These are phyloP conservation scores for Conticribra weissflogii DNA, from an alignment of 108 stramenopile species.

Conservation along the genomic window DNA sequence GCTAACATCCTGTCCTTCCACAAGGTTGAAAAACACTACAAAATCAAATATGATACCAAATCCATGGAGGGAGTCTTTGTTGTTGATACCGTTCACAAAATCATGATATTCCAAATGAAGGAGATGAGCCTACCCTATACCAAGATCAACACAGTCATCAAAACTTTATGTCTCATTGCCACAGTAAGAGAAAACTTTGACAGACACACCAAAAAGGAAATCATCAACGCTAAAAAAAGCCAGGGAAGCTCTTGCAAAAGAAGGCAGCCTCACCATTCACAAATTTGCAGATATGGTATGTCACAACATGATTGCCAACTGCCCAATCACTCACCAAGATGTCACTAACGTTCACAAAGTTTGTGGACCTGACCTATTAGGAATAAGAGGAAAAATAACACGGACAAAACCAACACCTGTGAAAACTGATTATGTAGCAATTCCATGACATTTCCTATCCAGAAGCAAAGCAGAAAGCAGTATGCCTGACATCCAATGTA, in stretches of 20 bases:
- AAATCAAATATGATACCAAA: no score
- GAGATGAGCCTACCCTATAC: no score
- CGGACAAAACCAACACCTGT: background rate
- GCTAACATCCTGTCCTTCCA: no score
- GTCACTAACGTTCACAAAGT: slow-evolving; percentile 28
- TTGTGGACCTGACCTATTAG: slow-evolving; percentile 32
- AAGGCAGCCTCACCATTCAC: slow-evolving; percentile 4
- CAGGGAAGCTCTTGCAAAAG: slow-evolving; percentile 1
- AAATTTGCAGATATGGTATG: slow-evolving; percentile 1
- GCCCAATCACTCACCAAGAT: slow-evolving; percentile 36
- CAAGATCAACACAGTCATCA: no score
- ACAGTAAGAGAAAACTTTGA: no score
- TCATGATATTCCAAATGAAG: no score
- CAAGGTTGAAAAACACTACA: no score
- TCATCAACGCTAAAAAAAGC: no score
- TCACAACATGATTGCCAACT: slow-evolving; percentile 28
- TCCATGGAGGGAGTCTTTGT: no score
- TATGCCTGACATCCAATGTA: slow-evolving; percentile 43
- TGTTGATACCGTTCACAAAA: no score
- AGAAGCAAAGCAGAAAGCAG: slow-evolving; percentile 25
- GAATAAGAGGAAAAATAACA: slow-evolving; percentile 21
- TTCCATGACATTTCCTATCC: slow-evolving; percentile 35
- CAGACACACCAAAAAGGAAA: no score
- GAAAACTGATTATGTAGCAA: background rate
- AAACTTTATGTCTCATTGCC: no score